Conservation (phyloP, 495 filamentous ascomycete species). For the Aspergillus homomorphus region DNA sequence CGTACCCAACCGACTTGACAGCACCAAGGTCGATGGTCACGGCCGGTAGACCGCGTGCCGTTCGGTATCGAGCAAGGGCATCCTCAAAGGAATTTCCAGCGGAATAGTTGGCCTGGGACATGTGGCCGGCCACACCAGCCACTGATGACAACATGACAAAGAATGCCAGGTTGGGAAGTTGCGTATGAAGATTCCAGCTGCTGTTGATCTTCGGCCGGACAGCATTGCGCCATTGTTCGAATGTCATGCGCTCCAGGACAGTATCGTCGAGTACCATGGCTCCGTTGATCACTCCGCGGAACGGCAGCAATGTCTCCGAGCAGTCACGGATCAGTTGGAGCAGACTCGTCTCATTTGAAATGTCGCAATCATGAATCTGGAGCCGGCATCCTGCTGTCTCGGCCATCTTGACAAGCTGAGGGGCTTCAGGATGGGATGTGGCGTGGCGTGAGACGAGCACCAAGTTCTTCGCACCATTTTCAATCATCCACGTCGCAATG, state of each 20-base stretch:
- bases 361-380: too few relatives aligned
- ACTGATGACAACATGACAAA: conserved; percentile 53
- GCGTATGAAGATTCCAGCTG: conserved; percentile 53
- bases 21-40: neutral
- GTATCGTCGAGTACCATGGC: conserved; percentile 18
- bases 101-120: conserved; percentile 53
- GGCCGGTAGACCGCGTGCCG: neutral
- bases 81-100: conserved; percentile 49
- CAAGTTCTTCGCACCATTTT: conserved; percentile 52
- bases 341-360: too few relatives aligned
- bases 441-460: conserved; percentile 45
- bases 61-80: neutral
- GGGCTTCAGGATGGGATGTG: conserved; percentile 14
- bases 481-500: conserved; percentile 41
- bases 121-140: conserved; percentile 43
- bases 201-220: conserved; percentile 42
- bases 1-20: too few relatives aligned
- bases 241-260: conserved; percentile 41
- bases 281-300: too few relatives aligned
- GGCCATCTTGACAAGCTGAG: neutral
- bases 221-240: conserved; percentile 28
- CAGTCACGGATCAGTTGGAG: too few relatives aligned
- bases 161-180: conserved; percentile 44
- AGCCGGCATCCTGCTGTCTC: too few relatives aligned
- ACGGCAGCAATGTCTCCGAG: too few relatives aligned